These are phyloP conservation scores for Rhynchospora pubera DNA, from an alignment of 176 grass and related monocot species.

Conservation along the genomic window DNA sequence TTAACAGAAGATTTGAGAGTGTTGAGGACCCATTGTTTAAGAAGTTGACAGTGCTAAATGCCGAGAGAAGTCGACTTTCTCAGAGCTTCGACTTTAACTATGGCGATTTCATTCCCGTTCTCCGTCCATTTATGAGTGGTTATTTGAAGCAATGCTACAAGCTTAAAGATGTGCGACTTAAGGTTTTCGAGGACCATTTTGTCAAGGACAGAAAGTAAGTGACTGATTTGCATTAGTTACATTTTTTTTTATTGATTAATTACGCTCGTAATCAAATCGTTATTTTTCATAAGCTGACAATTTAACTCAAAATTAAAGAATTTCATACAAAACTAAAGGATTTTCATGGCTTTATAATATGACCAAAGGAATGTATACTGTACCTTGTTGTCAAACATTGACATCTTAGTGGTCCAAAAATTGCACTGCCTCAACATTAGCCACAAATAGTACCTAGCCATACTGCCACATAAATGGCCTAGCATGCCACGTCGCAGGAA, in stretches of 20 bases:
- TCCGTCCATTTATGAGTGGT: constrained; percentile 24
- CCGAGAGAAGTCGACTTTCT: constrained; percentile 57
- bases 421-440: neutral
- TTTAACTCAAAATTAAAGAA: no score
- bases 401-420: neutral
- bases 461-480: constrained; percentile 3
- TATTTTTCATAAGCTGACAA: no score
- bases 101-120: constrained; percentile 43
- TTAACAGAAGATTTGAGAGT: constrained; percentile 62
- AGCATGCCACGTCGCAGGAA: neutral
- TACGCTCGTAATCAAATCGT: no score
- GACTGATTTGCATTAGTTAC: neutral
- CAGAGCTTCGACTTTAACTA: constrained; percentile 54
- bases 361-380: neutral
- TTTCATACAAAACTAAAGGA: no score
- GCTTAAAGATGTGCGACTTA: constrained; percentile 60
- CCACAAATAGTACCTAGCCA: neutral
- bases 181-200: constrained; percentile 80
- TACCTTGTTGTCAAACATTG: neutral
- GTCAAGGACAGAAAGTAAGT: constrained; percentile 76
- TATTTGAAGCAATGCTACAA: constrained; percentile 45
- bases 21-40: constrained; percentile 65
- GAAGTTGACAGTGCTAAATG: constrained; percentile 76
- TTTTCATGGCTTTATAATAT: no score
- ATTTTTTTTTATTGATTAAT: no score